These are phyloP conservation scores for Oryza brachyantha DNA, from an alignment of 176 grass and related monocot genomes.

Conservation along the genomic window DNA sequence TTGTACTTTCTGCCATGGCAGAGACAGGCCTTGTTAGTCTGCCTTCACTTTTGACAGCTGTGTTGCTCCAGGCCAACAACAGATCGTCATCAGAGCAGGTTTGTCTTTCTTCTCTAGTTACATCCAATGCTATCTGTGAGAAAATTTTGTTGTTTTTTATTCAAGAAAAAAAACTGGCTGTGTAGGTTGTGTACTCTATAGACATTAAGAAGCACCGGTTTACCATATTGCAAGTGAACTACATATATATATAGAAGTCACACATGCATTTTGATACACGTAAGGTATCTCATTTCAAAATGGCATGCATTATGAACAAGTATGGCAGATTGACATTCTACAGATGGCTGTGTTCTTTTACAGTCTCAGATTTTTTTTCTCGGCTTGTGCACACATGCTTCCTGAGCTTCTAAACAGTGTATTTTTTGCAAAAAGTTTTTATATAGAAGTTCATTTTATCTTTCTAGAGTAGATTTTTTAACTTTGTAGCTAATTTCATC, in stretches of 20 bases:
- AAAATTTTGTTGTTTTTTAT: conserved; percentile 4
- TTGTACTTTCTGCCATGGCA: conserved; percentile 91
- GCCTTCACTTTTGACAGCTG: conserved; percentile 90
- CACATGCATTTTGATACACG: conserved; percentile 6
- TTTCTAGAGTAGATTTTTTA: too few species aligned
- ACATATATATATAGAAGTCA: not conserved
- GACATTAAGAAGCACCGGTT: not conserved
- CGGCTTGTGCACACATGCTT: too few species aligned
- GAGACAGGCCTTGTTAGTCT: conserved; percentile 95
- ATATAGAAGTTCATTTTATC: too few species aligned
- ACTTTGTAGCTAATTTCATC: too few species aligned
- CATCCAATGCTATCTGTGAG: not conserved
- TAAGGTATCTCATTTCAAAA: conserved; percentile 18
- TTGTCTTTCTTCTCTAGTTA: conserved; percentile 28
- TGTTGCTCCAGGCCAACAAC: conserved; percentile 96
- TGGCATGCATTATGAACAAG: not conserved
- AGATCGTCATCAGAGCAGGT: conserved; percentile 94
- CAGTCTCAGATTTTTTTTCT: too few species aligned
- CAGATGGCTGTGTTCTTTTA: too few species aligned
- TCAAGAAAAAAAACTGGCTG: not conserved
- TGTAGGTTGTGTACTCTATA: conserved; percentile 15
- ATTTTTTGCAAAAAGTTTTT: too few species aligned
- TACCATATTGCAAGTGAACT: not conserved
- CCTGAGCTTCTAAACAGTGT: too few species aligned
- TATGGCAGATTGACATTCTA: not conserved